phyloP scores from a whole-genome alignment of 176 grass and related monocot genomes.

The Triticum timopheevii region DNA sequence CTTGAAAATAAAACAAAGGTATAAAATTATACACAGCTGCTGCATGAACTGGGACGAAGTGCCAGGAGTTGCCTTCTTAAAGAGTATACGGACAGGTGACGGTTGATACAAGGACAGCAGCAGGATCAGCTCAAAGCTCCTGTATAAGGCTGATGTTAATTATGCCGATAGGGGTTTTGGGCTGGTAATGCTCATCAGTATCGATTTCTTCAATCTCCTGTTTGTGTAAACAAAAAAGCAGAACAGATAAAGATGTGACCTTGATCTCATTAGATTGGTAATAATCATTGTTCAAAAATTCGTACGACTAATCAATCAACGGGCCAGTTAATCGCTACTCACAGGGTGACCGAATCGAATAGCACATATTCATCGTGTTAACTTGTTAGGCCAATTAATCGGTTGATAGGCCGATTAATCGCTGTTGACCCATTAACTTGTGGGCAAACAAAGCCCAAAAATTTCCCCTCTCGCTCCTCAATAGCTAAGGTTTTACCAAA shows the following conservation, averaged over 20 bases:
- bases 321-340: too few species aligned
- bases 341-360: too few species aligned
- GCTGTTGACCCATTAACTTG: too few species aligned
- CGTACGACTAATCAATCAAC: too few species aligned
- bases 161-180: slow-evolving; percentile 77
- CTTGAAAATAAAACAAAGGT: slow-evolving; percentile 5
- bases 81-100: slow-evolving; percentile 13
- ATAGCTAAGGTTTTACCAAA: too few species aligned
- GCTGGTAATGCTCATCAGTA: slow-evolving; percentile 88
- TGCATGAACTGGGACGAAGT: not conserved
- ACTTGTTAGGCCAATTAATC: too few species aligned
- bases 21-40: slow-evolving; percentile 29
- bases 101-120: not conserved
- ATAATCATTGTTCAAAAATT: too few species aligned
- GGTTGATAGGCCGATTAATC: too few species aligned
- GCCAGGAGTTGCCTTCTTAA: not conserved
- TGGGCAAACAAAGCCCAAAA: too few species aligned
- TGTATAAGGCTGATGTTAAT: slow-evolving; percentile 65
- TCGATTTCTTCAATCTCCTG: slow-evolving; percentile 98
- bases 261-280: not conserved
- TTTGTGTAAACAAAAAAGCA: slow-evolving; percentile 21
- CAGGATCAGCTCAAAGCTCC: slow-evolving; percentile 56
- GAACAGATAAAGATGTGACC: not conserved
- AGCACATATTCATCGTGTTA: too few species aligned
- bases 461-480: too few species aligned